Percentiles rank a stretch among this genome's conserved stretches.
phyloP scores from a whole-genome alignment of 176 grass and related monocot genomes.

The Cymbopogon citratus region DNA sequence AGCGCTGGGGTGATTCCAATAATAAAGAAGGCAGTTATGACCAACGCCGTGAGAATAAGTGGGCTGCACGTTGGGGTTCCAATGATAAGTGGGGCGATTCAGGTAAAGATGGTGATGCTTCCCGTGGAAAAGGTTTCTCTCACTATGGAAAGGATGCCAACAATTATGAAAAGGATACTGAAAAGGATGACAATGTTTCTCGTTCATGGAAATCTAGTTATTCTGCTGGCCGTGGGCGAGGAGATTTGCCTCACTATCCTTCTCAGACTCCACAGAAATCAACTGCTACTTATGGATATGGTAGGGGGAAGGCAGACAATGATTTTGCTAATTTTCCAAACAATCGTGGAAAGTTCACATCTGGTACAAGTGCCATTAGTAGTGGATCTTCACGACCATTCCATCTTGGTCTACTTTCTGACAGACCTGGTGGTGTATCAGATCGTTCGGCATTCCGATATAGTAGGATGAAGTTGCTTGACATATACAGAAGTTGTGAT shows the following conservation, averaged over 20 bases:
- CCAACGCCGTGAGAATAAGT: conserved; percentile 81
- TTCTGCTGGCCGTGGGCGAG: conserved; percentile 55
- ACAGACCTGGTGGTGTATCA: conserved; percentile 63
- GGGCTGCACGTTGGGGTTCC: conserved; percentile 75
- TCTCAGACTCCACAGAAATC: conserved; percentile 40
- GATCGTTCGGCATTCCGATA: conserved; percentile 62
- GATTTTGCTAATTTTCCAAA: conserved; percentile 40
- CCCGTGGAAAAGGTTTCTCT: conserved; percentile 49
- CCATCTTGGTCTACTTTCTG: conserved; percentile 49
- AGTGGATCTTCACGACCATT: conserved; percentile 52
- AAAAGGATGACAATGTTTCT: conserved; percentile 67
- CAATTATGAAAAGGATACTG: conserved; percentile 68
- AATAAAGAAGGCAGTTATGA: conserved; percentile 63
- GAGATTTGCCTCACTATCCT: conserved; percentile 56
- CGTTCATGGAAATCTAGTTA: conserved; percentile 86
- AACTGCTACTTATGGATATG: conserved; percentile 52
- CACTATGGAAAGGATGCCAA: conserved; percentile 54
- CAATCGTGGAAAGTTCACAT: conserved; percentile 63
- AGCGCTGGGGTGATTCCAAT: conserved; percentile 60
- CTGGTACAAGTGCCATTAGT: conserved; percentile 38
- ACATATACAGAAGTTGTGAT: conserved; percentile 84
- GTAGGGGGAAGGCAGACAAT: conserved; percentile 64
- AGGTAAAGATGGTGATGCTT: conserved; percentile 56
- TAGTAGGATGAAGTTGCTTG: conserved; percentile 96
- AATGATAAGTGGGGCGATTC: conserved; percentile 69